A percentile compares a stretch with the other conserved stretches of the same genome.
Conservation (phyloP, 805 yeast species). For the Barnettozyma botsteinii region DNA sequence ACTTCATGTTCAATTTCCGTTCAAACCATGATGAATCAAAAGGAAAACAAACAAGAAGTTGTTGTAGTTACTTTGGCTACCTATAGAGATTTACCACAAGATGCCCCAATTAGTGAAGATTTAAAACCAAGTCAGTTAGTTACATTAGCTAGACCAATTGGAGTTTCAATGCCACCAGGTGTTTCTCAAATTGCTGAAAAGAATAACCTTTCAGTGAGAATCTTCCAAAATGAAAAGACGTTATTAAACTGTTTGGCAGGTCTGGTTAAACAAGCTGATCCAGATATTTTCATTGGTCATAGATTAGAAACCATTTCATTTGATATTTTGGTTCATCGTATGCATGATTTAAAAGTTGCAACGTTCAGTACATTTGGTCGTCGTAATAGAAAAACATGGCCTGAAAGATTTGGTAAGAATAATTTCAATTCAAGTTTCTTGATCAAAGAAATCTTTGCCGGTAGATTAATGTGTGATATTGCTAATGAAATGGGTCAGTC, state of each 20-base stretch:
- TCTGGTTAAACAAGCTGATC: conserved; percentile 65
- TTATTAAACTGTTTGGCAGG: conserved; percentile 72
- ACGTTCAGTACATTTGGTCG: conserved; percentile 85
- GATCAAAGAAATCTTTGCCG: conserved; percentile 69
- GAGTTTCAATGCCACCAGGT: conserved; percentile 70
- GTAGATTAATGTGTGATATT: conserved; percentile 86
- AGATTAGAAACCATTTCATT: conserved; percentile 71
- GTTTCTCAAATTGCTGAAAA: conserved; percentile 55
- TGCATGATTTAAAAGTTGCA: conserved; percentile 65
- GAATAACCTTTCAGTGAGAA: conserved; percentile 44
- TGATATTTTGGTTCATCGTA: conserved; percentile 75
- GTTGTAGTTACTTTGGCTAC: conserved; percentile 77
- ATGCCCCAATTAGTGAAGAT: conserved; percentile 62
- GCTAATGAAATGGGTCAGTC: conserved; percentile 95
- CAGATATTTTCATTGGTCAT: conserved; percentile 89
- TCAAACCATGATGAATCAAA: conserved; percentile 73
- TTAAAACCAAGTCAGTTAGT: conserved; percentile 53
- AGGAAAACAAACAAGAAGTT: conserved; percentile 76
- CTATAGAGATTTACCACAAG: conserved; percentile 64
- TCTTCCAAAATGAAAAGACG: conserved; percentile 68
- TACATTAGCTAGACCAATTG: conserved; percentile 79
- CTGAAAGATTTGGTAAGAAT: conserved; percentile 58
- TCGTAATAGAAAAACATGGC: conserved; percentile 70
- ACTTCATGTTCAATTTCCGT: conserved; percentile 71
- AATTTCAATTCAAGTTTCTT: conserved; percentile 46